A percentile compares a stretch with the other conserved stretches of the same genome.
phyloP scores from a whole-genome alignment of 257 asterid species.

The Solanum ossicruentum region DNA sequence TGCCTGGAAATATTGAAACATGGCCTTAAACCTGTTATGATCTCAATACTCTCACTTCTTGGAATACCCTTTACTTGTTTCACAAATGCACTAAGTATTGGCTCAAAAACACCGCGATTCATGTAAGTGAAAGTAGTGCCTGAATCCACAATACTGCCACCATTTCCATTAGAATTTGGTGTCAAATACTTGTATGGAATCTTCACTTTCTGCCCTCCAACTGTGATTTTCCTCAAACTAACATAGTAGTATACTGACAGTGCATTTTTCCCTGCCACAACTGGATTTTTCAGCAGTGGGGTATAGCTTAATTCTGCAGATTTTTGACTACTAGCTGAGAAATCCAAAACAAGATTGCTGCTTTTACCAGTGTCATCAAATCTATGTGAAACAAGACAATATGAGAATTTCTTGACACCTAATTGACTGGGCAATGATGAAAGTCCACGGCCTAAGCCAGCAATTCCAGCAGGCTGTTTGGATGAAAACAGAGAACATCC shows the following conservation, averaged over 20 bases:
- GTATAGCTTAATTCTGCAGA: constrained; percentile 39
- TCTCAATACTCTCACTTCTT: constrained; percentile 41
- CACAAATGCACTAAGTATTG: constrained; percentile 25
- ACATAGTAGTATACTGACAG: constrained; percentile 49
- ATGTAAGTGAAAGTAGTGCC: constrained; percentile 66
- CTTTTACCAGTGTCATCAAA: constrained; percentile 44
- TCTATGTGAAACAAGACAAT: constrained; percentile 63
- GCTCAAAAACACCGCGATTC: constrained; percentile 23
- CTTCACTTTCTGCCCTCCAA: constrained; percentile 52
- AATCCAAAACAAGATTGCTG: constrained; percentile 40
- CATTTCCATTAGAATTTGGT: constrained; percentile 47
- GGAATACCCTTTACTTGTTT: constrained; percentile 32
- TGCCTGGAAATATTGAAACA: constrained; percentile 55
- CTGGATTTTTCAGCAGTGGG: constrained; percentile 34
- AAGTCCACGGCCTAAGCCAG: constrained; percentile 71
- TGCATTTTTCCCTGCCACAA: constrained; percentile 10
- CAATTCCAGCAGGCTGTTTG: constrained; percentile 68
- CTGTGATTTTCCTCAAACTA: constrained; percentile 34
- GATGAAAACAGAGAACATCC: constrained; percentile 83
- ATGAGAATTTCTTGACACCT: constrained; percentile 62
- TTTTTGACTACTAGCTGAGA: constrained; percentile 15
- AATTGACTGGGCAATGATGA: constrained; percentile 62
- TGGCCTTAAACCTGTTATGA: constrained; percentile 46
- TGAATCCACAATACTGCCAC: constrained; percentile 82
- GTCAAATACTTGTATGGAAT: constrained; percentile 29